These are phyloP conservation scores for Apiospora saccharicola DNA, from an alignment of 2,329 filamentous ascomycete species.

Conservation along the genomic window DNA sequence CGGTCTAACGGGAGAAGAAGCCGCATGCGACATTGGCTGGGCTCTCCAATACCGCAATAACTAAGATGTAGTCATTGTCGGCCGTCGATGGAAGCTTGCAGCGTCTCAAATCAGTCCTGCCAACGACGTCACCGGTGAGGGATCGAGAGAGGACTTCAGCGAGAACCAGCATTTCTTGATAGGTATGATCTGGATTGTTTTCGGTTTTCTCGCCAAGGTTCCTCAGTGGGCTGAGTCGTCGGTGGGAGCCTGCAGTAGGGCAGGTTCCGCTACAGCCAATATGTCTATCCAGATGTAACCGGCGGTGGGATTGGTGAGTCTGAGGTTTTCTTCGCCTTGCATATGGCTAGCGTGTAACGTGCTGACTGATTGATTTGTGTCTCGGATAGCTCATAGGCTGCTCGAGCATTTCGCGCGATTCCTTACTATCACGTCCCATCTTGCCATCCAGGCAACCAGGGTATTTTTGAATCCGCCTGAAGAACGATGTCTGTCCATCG, in stretches of 20 bases:
- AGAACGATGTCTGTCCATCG: too few species aligned
- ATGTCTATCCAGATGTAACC: background rate
- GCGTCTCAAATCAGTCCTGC: background rate
- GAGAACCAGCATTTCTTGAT: background rate
- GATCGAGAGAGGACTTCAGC: background rate
- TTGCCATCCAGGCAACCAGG: too few species aligned
- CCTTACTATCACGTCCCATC: background rate
- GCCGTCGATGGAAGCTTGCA: conserved; percentile 2
- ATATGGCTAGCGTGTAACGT: conserved; percentile 2
- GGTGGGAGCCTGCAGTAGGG: background rate
- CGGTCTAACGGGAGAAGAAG: conserved; percentile 3
- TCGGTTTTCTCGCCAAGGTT: background rate
- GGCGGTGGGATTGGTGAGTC: background rate
- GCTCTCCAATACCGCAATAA: background rate
- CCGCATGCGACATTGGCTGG: background rate
- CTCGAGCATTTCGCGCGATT: background rate
- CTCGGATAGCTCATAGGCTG: conserved; percentile 1
- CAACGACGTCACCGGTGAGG: background rate
- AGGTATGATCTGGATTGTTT: background rate
- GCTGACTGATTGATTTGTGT: background rate
- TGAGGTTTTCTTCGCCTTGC: background rate
- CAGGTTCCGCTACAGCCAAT: background rate
- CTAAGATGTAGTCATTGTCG: background rate
- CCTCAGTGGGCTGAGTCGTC: background rate
- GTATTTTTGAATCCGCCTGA: too few species aligned